Base-by-base conservation (phyloP, 1,139 yeast species). In the Kodamaea sp. region DNA sequence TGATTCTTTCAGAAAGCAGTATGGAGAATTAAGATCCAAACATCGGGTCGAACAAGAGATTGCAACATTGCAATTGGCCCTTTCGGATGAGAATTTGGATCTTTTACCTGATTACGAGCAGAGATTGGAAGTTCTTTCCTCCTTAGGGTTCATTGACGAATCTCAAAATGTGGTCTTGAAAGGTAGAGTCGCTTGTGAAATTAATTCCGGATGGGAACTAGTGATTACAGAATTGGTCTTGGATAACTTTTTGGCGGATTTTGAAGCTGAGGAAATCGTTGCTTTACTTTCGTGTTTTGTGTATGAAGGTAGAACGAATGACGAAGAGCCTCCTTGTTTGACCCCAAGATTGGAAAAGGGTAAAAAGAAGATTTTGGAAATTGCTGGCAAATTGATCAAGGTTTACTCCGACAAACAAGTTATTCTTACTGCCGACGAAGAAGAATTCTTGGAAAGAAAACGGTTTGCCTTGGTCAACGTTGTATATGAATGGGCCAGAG, bases 401-500 rank as follows among this genome's bases (percentile, higher is more conserved):
- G 81, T 86, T 2, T 88, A 78, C 48, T 75, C 75, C 26, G 74
- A 73, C 29, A 78, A 83, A 46, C 89, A 83, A 53, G 88, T 92
- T 8, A 66, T 81, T 11, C 63, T 89, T 45, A 87, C 96, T 0
- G 73, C 83, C 12, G 97, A 90, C 38, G 98, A 92, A 51, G 84
- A 83, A 34, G 88, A 84, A 43, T 90, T 89, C 50, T 62, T 82
- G 42, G 95, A 88, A 41, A 75, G 84, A 47, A 83, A 88, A 50
- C 68, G 98, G 47, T 92, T 92, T 61, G 96, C 94, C 0, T 70
- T 92, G 52, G 85, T 87, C 59, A 92, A 89, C 57, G 96, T 89
- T 9, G 96, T 92, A 4, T 92, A 92, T 57, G 97, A 92, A 61
- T 92, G 99, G 99, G 97, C 97, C 1, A 74, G 95, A 46, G 99